Base-by-base conservation (phyloP, 2,329 filamentous ascomycete species). In the Fusarium nelsonii region DNA sequence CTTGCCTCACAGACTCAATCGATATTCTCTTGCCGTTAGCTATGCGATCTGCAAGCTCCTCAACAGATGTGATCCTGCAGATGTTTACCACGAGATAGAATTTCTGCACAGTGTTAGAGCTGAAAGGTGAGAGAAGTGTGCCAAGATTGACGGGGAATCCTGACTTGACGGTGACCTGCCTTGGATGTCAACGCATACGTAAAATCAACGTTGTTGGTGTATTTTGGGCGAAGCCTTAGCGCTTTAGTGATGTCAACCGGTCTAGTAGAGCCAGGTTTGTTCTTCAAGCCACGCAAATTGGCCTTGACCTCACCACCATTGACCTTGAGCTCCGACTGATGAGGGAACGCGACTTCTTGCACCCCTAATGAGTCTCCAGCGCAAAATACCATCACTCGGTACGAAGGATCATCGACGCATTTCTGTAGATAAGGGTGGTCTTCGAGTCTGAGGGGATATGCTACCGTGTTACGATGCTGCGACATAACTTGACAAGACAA, bases 261-360 rank as follows among this genome's bases (percentile, higher is more conserved):
- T 74, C 93, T 90, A 40, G 96, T 99, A 44, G 96, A 97, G 23
- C 96, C 96, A 8, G 95, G 93, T 78, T 96, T 97, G 78, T 97
- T 97, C 81, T 99, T 99, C 65, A 99, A 81, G 6, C 96, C 96
- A 71, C 96, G 92, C 71, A 97, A 85, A 77, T 98, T 99, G n/a
- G 92, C 91, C 79, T 95, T 96, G 71, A 97, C 87, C 59, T 97
- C 93, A 34, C 91, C 91, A 11, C 89, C 87, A 73, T 99, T 99
- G 58, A 97, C 88, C 77, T 94, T 95, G 59, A 99, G 86, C 77
- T 99, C 96, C 33, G 96, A 92, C 80, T 97, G 94, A 73, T 95
- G 90, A 3, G 96, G 96, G 70, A 99, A 99, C 1, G 92, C 83
- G 55, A 99, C 90, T 65, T 98, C 93, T 51, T 92, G 92, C 4